Evolutionary conservation across 2,329 filamentous ascomycete species (phyloP).

Genomic region (Microsporum audouinii): DNA sequence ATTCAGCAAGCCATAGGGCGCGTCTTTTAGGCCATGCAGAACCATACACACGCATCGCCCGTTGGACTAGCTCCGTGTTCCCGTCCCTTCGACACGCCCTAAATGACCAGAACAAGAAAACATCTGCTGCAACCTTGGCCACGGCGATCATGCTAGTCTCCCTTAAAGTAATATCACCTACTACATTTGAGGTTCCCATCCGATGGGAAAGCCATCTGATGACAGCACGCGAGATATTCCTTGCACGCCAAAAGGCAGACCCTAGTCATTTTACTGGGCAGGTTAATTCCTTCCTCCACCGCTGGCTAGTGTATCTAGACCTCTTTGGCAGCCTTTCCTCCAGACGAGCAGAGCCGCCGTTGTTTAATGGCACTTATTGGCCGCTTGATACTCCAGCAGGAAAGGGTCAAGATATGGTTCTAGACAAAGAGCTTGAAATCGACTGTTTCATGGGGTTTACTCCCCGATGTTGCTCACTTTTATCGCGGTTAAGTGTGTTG

Average conservation of each 20-base stretch:
- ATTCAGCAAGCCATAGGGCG: constrained; percentile 73
- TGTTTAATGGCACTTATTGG: constrained; percentile 42
- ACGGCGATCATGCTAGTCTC: constrained; percentile 78
- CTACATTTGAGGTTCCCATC: constrained; percentile 67
- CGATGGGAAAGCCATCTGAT: constrained; percentile 71
- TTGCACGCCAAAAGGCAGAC: constrained; percentile 50
- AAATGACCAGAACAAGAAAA: constrained; percentile 47
- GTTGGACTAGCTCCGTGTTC: constrained; percentile 61
- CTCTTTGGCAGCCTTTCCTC: constrained; percentile 62
- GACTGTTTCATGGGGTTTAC: constrained; percentile 76
- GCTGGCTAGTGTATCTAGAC: constrained; percentile 78
- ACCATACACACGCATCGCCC: constrained; percentile 63
- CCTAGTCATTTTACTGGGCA: constrained; percentile 42
- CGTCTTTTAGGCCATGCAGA: constrained; percentile 62
- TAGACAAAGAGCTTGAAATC: constrained; percentile 55
- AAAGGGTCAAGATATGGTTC: constrained; percentile 26
- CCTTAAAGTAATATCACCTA: constrained; percentile 70
- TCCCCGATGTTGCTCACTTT: constrained; percentile 55
- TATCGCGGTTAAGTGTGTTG: constrained; percentile 61
- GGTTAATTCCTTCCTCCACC: constrained; percentile 61
- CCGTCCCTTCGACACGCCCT: constrained; percentile 59
- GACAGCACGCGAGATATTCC: constrained; percentile 64
- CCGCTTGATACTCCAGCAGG: constrained; percentile 13
- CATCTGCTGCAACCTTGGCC: constrained; percentile 63
- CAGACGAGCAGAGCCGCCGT: constrained; percentile 42